A percentile compares a stretch with the other conserved stretches of the same genome.
phyloP scores from a whole-genome alignment of 306 rosid genomes.

The Phaseolus lunatus region DNA sequence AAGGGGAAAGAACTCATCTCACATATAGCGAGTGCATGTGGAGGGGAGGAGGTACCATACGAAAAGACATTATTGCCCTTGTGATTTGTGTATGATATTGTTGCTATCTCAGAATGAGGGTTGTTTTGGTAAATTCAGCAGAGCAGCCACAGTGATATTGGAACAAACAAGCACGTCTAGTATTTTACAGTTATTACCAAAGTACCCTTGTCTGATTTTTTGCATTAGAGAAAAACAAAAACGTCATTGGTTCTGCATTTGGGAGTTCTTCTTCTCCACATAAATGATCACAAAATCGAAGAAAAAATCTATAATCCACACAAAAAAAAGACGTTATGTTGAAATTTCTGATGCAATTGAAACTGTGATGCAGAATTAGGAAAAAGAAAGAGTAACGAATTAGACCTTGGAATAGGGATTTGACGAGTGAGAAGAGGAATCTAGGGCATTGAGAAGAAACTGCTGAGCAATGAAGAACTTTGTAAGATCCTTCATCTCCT shows the following conservation, averaged over 20 bases:
- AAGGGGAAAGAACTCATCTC: background rate
- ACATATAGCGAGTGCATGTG: conserved; percentile 13
- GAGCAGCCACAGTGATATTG: conserved; percentile 1
- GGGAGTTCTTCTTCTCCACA: conserved; percentile 1
- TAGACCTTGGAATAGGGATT: conserved; percentile 84
- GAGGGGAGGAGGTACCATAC: background rate
- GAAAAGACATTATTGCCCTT: conserved; percentile 45
- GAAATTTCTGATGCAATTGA: background rate
- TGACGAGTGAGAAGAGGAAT: conserved; percentile 57
- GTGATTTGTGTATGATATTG: conserved; percentile 5
- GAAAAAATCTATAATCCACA: background rate
- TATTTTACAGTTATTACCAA: conserved; percentile 16
- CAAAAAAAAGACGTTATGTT: background rate
- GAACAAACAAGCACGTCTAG: background rate
- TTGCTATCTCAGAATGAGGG: conserved; percentile 3
- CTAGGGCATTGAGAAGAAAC: conserved; percentile 51
- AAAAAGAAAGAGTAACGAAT: background rate
- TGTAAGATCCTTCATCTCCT: no score
- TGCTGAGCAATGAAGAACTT: no score
- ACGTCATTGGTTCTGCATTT: background rate
- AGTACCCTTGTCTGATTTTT: conserved; percentile 20
- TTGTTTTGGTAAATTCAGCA: conserved; percentile 26
- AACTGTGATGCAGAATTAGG: no score
- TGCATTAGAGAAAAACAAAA: background rate
- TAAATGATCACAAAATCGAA: conserved; percentile 14